Evolutionary conservation across 352 stramenopile genomes (phyloP).

Genomic region (Pythium pyrilobum): DNA sequence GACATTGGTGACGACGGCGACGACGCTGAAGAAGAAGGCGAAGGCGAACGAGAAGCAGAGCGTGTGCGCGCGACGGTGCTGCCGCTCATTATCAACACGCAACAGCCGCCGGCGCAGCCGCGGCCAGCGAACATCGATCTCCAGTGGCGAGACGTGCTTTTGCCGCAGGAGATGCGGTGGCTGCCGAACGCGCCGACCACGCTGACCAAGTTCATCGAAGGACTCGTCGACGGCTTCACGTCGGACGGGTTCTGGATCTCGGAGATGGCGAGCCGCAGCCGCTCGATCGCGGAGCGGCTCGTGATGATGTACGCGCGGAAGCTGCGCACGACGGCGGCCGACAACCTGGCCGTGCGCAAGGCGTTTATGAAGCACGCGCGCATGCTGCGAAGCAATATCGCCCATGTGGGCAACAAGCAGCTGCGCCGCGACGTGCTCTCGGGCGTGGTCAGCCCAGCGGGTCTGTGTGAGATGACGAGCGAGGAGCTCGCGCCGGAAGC

Average conservation of each 20-base stretch:
- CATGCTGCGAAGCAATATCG: constrained; percentile 48
- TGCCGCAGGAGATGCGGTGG: constrained; percentile 34
- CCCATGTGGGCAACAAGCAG: constrained; percentile 31
- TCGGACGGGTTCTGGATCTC: constrained; percentile 20
- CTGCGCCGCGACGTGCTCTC: constrained; percentile 35
- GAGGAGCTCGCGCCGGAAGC: constrained; percentile 44
- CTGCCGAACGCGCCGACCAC: constrained; percentile 16
- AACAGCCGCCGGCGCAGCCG: not conserved
- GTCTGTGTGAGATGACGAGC: constrained; percentile 41
- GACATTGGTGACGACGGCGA: constrained; percentile 8
- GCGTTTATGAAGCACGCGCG: constrained; percentile 42
- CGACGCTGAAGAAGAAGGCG: not conserved
- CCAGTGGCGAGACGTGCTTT: constrained; percentile 28
- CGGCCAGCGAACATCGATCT: constrained; percentile 23
- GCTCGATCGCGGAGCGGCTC: constrained; percentile 26
- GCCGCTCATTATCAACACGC: too few species aligned
- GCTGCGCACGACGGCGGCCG: constrained; percentile 14
- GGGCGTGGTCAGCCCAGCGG: constrained; percentile 14
- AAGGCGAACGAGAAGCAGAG: too few species aligned
- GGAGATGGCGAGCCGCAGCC: constrained; percentile 17
- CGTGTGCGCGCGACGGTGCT: too few species aligned
- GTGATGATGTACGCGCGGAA: constrained; percentile 32
- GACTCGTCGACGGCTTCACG: constrained; percentile 34
- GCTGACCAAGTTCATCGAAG: constrained; percentile 36
- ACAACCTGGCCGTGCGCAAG: constrained; percentile 31